Base-by-base conservation (phyloP, 2,329 filamentous ascomycete genomes). In the Neocatenulostroma microsporum region DNA sequence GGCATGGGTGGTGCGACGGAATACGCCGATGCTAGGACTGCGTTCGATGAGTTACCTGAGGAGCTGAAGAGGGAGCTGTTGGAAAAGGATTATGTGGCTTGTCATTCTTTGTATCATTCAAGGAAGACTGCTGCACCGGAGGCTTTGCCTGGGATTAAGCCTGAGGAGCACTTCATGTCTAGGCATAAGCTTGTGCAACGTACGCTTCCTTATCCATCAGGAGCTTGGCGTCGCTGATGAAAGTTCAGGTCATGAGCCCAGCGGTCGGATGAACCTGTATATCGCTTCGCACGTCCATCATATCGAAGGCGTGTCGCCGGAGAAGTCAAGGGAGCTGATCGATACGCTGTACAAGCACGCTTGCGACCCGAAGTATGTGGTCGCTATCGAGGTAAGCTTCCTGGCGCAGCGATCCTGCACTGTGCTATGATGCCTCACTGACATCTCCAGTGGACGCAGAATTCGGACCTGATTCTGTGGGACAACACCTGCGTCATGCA, bases 401-500 rank as follows among this genome's bases (percentile, higher is more conserved):
- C n/a, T n/a, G n/a, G n/a, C n/a, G n/a, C 18, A 31, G 10, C 18
- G n/a, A n/a, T n/a, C n/a, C n/a, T n/a, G n/a, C n/a, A n/a, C n/a
- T n/a, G n/a, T n/a, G n/a, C n/a, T n/a, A n/a, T n/a, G n/a, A n/a
- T n/a, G n/a, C n/a, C n/a, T n/a, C n/a, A n/a, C n/a, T n/a, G n/a
- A n/a, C n/a, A n/a, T n/a, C n/a, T n/a, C 15, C 51, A 60, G 26
- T 78, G 73, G 73, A 44, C 66, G 19, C 50, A 65, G 6, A 48
- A 56, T 0, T 65, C 70, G 0, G 74, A 78, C 48, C 30, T 78
- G 38, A 52, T 78, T 12, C 62, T 74, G 13, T 78, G 75, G 74
- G 74, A 79, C 46, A 78, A 78, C 50, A 69, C 70, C 0, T 67
- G 63, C 32, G 68, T 72, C 12, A 64, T 78, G 62, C 74, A 79